A percentile compares a stretch with the other conserved stretches of the same genome.
These are phyloP conservation scores for Fistulifera pelliculosa DNA, from an alignment of 108 stramenopile genomes.

Conservation along the genomic window DNA sequence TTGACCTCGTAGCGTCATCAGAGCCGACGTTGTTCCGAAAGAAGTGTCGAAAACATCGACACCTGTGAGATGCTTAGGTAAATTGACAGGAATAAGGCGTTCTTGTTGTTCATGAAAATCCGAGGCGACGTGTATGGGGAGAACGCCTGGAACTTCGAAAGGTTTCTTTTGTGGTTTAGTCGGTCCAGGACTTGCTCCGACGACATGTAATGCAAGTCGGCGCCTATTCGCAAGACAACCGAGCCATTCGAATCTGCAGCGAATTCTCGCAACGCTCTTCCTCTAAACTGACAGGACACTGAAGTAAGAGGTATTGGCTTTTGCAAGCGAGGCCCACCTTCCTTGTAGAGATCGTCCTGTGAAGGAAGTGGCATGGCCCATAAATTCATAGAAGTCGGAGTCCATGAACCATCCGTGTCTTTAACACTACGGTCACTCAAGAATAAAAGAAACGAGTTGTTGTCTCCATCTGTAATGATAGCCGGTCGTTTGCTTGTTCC, in stretches of 20 bases:
- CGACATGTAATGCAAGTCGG: conserved; percentile 46
- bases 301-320: conserved; percentile 32
- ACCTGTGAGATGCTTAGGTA: conserved; percentile 16
- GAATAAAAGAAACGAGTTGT: conserved; percentile 32
- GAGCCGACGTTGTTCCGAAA: conserved; percentile 25
- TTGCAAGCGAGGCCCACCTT: background rate
- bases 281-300: conserved; percentile 50
- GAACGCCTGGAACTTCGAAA: no score
- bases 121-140: conserved; percentile 50
- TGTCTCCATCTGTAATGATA: conserved; percentile 16
- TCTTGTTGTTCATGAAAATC: conserved; percentile 62
- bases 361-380: conserved; percentile 41
- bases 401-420: conserved; percentile 15
- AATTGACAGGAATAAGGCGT: conserved; percentile 32
- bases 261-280: conserved; percentile 46
- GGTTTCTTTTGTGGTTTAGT: background rate
- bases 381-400: conserved; percentile 49
- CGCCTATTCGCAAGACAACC: conserved; percentile 51
- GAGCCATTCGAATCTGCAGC: conserved; percentile 34
- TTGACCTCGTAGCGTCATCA: conserved; percentile 53
- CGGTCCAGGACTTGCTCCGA: conserved; percentile 7
- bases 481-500: conserved; percentile 54
- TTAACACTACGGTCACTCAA: conserved; percentile 39
- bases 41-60: conserved; percentile 41
- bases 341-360: conserved; percentile 8